Evolutionary conservation across 108 stramenopile genomes (phyloP).

Genomic region (Fragilaria crotonensis): DNA sequence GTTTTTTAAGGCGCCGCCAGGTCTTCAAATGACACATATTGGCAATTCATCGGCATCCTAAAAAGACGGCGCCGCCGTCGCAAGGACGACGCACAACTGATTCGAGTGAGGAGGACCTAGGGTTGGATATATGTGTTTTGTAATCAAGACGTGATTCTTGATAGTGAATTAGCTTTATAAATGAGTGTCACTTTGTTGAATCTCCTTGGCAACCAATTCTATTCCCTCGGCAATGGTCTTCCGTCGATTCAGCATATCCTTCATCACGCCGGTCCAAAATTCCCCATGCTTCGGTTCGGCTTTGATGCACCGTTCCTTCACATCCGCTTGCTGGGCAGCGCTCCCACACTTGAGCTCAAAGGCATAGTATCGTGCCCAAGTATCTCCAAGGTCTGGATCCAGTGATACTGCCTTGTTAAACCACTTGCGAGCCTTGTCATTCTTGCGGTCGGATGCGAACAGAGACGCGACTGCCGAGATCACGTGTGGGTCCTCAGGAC

Average conservation of each 20-base stretch:
- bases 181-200: too few relatives aligned
- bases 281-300: conserved; percentile 95
- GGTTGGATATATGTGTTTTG: too few relatives aligned
- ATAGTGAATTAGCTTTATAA: too few relatives aligned
- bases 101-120: too few relatives aligned
- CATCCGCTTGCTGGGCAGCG: conserved; percentile 46
- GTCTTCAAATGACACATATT: too few relatives aligned
- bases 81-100: too few relatives aligned
- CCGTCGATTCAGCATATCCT: conserved; percentile 66
- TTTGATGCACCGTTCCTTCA: conserved; percentile 60
- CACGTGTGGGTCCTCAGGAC: conserved; percentile 87
- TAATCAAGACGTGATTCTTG: too few relatives aligned
- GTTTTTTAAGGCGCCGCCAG: conserved; percentile 1
- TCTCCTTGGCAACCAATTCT: conserved; percentile 50
- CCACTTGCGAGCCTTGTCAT: conserved; percentile 95
- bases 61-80: too few relatives aligned
- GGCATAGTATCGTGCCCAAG: conserved; percentile 87
- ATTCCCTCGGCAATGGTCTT: conserved; percentile 42
- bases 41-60: too few relatives aligned
- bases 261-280: conserved; percentile 73
- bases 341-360: conserved; percentile 79
- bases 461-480: conserved; percentile 87
- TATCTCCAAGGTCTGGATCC: conserved; percentile 87
- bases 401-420: conserved; percentile 87
- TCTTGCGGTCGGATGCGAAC: conserved; percentile 86